phyloP scores from a whole-genome alignment of 768 basidiomycete species.

The Termitomyces sp. region DNA sequence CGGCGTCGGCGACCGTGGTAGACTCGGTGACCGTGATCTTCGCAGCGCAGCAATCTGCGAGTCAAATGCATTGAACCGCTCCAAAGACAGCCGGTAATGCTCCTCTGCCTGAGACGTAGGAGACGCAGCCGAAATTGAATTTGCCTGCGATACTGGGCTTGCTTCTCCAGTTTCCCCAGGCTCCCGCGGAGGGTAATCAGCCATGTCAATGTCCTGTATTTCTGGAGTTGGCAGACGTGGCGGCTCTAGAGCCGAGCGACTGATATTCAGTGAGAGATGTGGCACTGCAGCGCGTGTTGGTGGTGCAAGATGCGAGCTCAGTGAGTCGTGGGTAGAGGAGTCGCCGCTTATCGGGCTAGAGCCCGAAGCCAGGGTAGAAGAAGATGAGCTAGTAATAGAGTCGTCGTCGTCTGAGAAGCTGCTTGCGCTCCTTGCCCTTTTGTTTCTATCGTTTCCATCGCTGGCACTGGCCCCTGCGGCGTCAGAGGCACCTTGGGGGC shows the following conservation, averaged over 20 bases:
- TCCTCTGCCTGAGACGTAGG: slow-evolving; percentile 24
- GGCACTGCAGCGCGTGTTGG: slow-evolving; percentile 14
- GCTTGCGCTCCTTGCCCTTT: slow-evolving; percentile 52
- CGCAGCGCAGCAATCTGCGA: slow-evolving; percentile 46
- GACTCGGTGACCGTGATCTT: slow-evolving; percentile 26
- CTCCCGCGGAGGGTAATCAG: slow-evolving; percentile 27
- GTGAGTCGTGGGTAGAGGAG: slow-evolving; percentile 5
- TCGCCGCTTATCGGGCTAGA: slow-evolving; percentile 15
- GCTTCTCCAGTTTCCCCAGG: slow-evolving; percentile 16
- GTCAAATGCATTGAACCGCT: slow-evolving; percentile 52
- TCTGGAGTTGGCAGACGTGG: slow-evolving; percentile 40
- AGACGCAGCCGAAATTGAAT: not conserved
- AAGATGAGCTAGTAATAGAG: slow-evolving; percentile 28
- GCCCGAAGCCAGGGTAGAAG: slow-evolving; percentile 28
- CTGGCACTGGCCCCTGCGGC: slow-evolving; percentile 22
- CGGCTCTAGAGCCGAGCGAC: slow-evolving; percentile 20
- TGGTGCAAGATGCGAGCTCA: not conserved
- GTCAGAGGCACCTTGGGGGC: slow-evolving; percentile 26
- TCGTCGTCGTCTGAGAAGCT: slow-evolving; percentile 35
- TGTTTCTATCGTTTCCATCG: slow-evolving; percentile 47
- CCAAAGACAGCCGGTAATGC: slow-evolving; percentile 37
- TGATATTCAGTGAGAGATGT: slow-evolving; percentile 14
- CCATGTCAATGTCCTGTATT: slow-evolving; percentile 49
- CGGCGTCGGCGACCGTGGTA: slow-evolving; percentile 21
- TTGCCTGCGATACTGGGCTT: not conserved